Percentiles rank a stretch among this genome's conserved stretches.
These are phyloP conservation scores for Rhodotorula sp. DNA, from an alignment of 1,284 basidiomycete genomes.

Conservation along the genomic window DNA sequence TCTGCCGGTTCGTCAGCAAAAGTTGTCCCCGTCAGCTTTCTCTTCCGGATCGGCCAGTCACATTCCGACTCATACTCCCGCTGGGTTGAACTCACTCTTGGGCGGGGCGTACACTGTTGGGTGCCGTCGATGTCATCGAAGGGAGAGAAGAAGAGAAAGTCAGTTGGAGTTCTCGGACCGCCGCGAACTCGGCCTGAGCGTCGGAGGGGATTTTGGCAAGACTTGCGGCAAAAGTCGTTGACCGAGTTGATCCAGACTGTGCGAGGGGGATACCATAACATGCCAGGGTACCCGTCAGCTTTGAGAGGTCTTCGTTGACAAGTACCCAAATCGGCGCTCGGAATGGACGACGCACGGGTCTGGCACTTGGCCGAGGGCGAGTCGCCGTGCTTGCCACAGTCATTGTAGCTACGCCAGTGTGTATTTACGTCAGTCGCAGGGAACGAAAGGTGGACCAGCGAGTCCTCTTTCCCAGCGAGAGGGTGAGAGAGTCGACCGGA, in stretches of 20 bases:
- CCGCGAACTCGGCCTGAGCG: background rate
- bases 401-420: conserved; percentile 15
- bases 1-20: conserved; percentile 21
- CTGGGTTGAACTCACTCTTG: background rate
- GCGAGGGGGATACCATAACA: background rate
- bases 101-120: conserved; percentile 12
- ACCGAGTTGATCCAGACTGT: conserved; percentile 24
- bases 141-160: background rate
- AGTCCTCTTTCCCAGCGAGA: background rate
- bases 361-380: conserved; percentile 29
- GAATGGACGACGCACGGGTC: conserved; percentile 4
- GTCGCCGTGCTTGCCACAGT: conserved; percentile 25
- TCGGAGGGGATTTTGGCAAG: no score
- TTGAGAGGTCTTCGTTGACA: no score
- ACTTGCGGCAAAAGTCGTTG: conserved; percentile 31
- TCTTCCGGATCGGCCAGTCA: no score
- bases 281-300: no score
- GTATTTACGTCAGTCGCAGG: no score
- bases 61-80: no score
- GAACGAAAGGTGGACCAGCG: background rate
- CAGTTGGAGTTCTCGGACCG: background rate
- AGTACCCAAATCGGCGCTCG: background rate
- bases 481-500: background rate
- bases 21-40: background rate
- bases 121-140: no score